phyloP scores from a whole-genome alignment of 202 grass and related monocot species.

The Bolboschoenoplectus hybrid region DNA sequence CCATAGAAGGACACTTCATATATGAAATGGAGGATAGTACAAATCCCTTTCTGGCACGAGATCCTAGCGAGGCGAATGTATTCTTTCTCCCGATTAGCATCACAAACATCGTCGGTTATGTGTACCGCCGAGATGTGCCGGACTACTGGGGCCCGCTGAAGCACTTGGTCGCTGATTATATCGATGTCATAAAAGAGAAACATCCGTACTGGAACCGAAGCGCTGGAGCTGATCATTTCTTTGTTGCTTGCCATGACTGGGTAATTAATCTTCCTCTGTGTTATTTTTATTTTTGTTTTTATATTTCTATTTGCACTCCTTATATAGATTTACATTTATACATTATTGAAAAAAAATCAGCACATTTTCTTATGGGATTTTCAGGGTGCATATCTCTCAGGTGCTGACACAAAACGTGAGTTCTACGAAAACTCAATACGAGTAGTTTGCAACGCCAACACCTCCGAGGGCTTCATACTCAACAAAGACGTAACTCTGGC shows the following conservation, averaged over 20 bases:
- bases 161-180: constrained; percentile 59
- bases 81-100: constrained; percentile 86
- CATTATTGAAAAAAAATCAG: not conserved
- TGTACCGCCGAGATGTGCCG: constrained; percentile 52
- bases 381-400: constrained; percentile 69
- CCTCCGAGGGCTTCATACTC: constrained; percentile 67
- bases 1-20: constrained; percentile 89
- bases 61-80: constrained; percentile 60
- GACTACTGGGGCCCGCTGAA: constrained; percentile 50
- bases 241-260: constrained; percentile 88
- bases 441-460: constrained; percentile 90
- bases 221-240: constrained; percentile 73
- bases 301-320: not conserved
- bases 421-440: constrained; percentile 69
- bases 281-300: not conserved
- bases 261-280: constrained; percentile 45
- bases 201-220: constrained; percentile 86
- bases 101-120: constrained; percentile 63
- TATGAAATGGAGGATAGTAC: constrained; percentile 75
- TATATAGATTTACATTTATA: too few species aligned
- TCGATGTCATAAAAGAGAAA: constrained; percentile 54
- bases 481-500: constrained; percentile 80
- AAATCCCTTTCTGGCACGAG: constrained; percentile 56
- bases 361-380: constrained; percentile 4
- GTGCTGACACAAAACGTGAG: constrained; percentile 32